Evolutionary conservation across 2,329 filamentous ascomycete species (phyloP).

Genomic region (Coniochaeta prunicola): DNA sequence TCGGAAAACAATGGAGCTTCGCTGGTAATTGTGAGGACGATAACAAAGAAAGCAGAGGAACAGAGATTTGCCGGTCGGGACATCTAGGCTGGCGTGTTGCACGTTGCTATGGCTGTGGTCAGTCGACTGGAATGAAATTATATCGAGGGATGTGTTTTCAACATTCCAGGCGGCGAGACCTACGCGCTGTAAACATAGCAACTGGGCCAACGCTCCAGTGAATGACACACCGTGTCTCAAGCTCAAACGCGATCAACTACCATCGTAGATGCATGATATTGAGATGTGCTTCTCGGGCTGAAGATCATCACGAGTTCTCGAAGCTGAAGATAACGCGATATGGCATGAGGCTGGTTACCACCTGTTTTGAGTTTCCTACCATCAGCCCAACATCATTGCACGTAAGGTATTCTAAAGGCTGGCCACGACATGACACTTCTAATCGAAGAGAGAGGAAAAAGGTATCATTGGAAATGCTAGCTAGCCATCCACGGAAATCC

Average conservation of each 20-base stretch:
- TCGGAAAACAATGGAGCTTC: not conserved
- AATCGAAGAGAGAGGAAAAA: not conserved
- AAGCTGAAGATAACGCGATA: not conserved
- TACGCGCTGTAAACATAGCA: not conserved
- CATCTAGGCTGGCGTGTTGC: not conserved
- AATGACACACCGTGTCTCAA: not conserved
- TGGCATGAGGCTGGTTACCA: not conserved
- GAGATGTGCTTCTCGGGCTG: too few relatives aligned
- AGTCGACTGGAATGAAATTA: not conserved
- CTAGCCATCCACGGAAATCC: not conserved
- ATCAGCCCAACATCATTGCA: not conserved
- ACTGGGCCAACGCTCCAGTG: not conserved
- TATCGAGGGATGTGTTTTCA: not conserved
- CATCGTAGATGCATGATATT: too few relatives aligned
- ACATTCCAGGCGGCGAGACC: not conserved
- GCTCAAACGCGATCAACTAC: not conserved
- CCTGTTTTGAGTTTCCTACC: too few relatives aligned
- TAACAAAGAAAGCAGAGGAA: not conserved
- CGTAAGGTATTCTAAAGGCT: not conserved
- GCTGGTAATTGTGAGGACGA: not conserved
- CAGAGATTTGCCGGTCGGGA: not conserved
- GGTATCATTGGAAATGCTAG: constrained; percentile 1
- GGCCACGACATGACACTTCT: not conserved
- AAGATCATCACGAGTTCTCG: not conserved
- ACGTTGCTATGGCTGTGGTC: not conserved